phyloP scores from a whole-genome alignment of 495 filamentous ascomycete species.

The Podospora conica region DNA sequence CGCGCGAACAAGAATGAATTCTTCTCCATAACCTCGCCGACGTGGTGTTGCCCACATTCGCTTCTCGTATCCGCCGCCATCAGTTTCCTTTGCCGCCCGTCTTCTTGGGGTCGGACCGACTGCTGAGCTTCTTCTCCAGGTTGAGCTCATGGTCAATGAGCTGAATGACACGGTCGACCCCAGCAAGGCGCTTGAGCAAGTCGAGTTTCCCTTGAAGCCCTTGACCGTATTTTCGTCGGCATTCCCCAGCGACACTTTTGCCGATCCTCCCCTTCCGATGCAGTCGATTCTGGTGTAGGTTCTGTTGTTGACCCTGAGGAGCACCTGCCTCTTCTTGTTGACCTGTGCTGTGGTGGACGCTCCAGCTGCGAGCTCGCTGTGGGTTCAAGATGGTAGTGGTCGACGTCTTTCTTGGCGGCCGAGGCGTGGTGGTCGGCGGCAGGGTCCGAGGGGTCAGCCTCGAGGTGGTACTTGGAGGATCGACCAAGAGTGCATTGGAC shows the following conservation, averaged over 20 bases:
- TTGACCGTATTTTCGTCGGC: constrained; percentile 75
- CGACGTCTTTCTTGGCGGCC: too few relatives aligned
- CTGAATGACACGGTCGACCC: constrained; percentile 81
- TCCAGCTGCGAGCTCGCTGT: constrained; percentile 78
- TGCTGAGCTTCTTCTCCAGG: constrained; percentile 76
- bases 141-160: constrained; percentile 93
- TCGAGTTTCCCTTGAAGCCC: constrained; percentile 97
- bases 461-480: too few relatives aligned
- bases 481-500: too few relatives aligned
- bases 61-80: too few relatives aligned
- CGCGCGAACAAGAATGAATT: too few relatives aligned
- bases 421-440: too few relatives aligned
- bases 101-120: too few relatives aligned
- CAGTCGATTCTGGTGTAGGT: constrained; percentile 81
- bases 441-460: too few relatives aligned
- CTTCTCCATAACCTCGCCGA: too few relatives aligned
- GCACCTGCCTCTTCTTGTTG: constrained; percentile 64
- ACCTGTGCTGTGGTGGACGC: constrained; percentile 66
- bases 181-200: constrained; percentile 70
- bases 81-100: too few relatives aligned
- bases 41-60: too few relatives aligned
- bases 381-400: too few relatives aligned
- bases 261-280: constrained; percentile 89
- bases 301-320: constrained; percentile 84
- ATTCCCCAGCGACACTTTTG: constrained; percentile 82